Conservation (phyloP, 139 green algal genomes). For the Eudorina sp. region DNA sequence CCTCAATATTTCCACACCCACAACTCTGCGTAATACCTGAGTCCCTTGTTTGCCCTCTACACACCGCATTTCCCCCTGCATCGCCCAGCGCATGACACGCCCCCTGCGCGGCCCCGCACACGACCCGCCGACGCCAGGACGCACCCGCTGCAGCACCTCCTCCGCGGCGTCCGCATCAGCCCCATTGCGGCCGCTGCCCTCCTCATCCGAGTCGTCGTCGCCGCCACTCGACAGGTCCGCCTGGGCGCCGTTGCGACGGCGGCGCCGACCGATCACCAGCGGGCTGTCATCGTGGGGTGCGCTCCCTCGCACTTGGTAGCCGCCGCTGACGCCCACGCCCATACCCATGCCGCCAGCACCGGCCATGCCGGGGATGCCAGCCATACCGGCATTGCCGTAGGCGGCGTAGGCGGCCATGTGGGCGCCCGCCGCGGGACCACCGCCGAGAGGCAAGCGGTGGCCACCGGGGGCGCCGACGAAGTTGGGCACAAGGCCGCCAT, state of each 20-base stretch:
- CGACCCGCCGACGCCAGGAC: too few species aligned
- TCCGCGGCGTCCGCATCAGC: constrained; percentile 14
- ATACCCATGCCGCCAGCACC: neutral
- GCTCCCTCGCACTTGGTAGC: too few species aligned
- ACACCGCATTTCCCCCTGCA: neutral
- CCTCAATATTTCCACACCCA: too few species aligned
- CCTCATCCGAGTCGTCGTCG: constrained; percentile 8
- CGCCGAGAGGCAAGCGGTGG: neutral
- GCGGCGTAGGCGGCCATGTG: neutral
- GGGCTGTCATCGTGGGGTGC: neutral
- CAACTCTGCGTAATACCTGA: too few species aligned
- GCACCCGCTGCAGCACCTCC: constrained; percentile 35
- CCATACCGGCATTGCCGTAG: neutral
- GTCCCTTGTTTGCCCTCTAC: too few species aligned
- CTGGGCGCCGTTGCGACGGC: neutral
- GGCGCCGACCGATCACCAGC: neutral
- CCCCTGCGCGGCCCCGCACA: too few species aligned
- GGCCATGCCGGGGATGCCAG: neutral
- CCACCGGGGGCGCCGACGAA: neutral
- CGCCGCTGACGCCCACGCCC: neutral
- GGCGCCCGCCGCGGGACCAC: neutral
- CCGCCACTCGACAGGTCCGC: neutral
- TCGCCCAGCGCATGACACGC: neutral
- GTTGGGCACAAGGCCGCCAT: neutral
- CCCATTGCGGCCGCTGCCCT: neutral